Conservation (phyloP, 2,329 filamentous ascomycete genomes). For the Neurospora crassa region DNA sequence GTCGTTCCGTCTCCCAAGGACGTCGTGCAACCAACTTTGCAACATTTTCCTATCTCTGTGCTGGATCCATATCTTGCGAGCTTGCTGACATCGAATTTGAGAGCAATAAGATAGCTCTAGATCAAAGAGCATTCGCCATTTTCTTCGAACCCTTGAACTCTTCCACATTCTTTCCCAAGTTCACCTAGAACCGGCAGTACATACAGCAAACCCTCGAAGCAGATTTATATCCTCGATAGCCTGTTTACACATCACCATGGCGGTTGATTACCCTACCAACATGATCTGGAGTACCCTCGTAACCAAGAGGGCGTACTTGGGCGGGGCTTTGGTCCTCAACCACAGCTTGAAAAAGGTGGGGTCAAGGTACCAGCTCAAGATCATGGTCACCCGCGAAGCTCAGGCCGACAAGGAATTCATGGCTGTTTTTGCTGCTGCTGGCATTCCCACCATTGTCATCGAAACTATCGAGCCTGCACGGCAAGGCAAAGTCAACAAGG, state of each 20-base stretch:
- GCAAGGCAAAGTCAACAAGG: slow-evolving; percentile 24
- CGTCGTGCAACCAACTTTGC: background rate
- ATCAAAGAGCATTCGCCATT: background rate
- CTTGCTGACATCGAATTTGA: background rate
- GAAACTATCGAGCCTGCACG: slow-evolving; percentile 25
- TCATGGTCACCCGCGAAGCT: slow-evolving; percentile 21
- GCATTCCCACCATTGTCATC: slow-evolving; percentile 25
- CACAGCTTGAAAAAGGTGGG: slow-evolving; percentile 8
- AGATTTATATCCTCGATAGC: too few species aligned
- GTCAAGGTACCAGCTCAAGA: slow-evolving; percentile 11
- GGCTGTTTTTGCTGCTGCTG: slow-evolving; percentile 23
- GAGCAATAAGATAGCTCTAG: background rate
- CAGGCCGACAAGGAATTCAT: slow-evolving; percentile 26
- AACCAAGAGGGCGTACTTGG: slow-evolving; percentile 8
- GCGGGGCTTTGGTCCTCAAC: slow-evolving; percentile 7
- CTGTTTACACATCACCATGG: background rate
- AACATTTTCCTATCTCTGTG: background rate
- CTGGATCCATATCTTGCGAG: background rate
- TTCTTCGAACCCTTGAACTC: background rate
- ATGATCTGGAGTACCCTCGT: slow-evolving; percentile 12
- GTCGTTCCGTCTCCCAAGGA: background rate
- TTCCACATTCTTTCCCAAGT: background rate
- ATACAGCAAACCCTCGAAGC: background rate
- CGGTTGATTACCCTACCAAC: slow-evolving; percentile 2
- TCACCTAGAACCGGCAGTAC: background rate